Evolutionary conservation across 2,329 filamentous ascomycete species (phyloP), one percentile per base, ranked within the genome.

Genomic region (Penicillium italicum): DNA sequence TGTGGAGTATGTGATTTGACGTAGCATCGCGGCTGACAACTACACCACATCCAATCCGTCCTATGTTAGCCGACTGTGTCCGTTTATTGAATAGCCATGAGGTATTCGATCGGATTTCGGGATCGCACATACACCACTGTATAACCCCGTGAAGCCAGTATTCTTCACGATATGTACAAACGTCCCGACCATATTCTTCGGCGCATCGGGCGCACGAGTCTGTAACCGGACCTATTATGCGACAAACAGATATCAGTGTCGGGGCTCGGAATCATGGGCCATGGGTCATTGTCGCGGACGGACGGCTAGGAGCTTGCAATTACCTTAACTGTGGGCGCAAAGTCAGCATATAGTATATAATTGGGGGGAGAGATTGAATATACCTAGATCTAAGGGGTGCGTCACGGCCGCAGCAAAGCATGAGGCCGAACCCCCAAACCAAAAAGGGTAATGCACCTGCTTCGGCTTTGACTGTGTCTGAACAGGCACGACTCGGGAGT

Each of bases 371-470:
- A 47, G 34, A 46, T 48, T 31, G 10, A 58, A 79, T 87, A 74
- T 82, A 95, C 91, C 85, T 62, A 97, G 81, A 82, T 97, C 92
- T 70, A 97, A 80, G 47, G 93, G 93, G 80, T 97, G 93, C 30
- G 93, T 97, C 46, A 96, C 89, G 65, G 86, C 87, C 42, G 93
- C 92, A 36, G 93, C 93, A 80, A 94, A 87, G 72, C 90, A 95
- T 70, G 90, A 94, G 48, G 93, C 91, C 72, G 90, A 96, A 53
- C 94, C 94, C 61, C 94, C 94, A 74, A 99, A 97, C 94, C 93
- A 97, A 76, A 93, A 93, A 10, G 89, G 89, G 76, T 93, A 93
- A 66, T 77, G 77, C 47, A 79, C 66, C 65, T 73, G 71, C 59
- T 69, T 69, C 50, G 64, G 59, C 52, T 67, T 66, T 42, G 62